A percentile compares a stretch with the other conserved stretches of the same genome.
Conservation (phyloP, 495 filamentous ascomycete species). For the Cladorrhinum samala region DNA sequence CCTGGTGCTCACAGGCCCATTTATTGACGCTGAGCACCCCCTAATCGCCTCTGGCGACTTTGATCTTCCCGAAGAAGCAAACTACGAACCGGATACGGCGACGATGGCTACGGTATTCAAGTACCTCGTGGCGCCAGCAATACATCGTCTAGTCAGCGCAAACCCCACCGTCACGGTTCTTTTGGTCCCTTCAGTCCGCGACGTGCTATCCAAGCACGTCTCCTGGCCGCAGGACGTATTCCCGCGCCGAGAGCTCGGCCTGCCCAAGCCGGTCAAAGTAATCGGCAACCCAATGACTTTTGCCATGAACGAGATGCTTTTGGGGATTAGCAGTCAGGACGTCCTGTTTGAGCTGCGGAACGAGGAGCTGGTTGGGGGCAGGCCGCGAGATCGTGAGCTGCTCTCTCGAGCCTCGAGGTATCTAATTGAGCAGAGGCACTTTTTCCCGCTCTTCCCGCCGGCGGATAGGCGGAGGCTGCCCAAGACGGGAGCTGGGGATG, state of each 20-base stretch:
- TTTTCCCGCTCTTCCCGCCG: constrained; percentile 82
- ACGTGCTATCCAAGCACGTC: constrained; percentile 73
- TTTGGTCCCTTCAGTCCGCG: constrained; percentile 79
- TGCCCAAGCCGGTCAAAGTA: constrained; percentile 67
- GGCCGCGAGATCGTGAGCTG: constrained; percentile 49
- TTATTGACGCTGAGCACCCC: constrained; percentile 87
- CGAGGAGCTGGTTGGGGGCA: constrained; percentile 60
- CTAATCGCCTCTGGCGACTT: constrained; percentile 85
- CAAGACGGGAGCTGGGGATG: constrained; percentile 51
- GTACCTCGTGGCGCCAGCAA: constrained; percentile 60
- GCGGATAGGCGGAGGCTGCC: constrained; percentile 59
- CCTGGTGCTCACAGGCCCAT: constrained; percentile 78
- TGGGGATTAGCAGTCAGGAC: constrained; percentile 79
- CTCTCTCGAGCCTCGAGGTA: constrained; percentile 63
- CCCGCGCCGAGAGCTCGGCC: constrained; percentile 57
- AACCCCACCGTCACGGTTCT: constrained; percentile 76
- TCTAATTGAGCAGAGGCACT: constrained; percentile 82
- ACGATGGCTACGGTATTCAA: constrained; percentile 81
- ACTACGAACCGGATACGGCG: constrained; percentile 62
- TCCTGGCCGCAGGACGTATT: constrained; percentile 88
- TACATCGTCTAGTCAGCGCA: constrained; percentile 57
- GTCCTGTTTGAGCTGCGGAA: constrained; percentile 69
- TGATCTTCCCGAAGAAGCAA: constrained; percentile 70
- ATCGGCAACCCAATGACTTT: constrained; percentile 85
- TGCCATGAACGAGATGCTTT: constrained; percentile 73